Evolutionary conservation across 1,284 basidiomycete species (phyloP), one percentile per base, ranked within the genome.

Genomic region (Rhodotorula sp.): DNA sequence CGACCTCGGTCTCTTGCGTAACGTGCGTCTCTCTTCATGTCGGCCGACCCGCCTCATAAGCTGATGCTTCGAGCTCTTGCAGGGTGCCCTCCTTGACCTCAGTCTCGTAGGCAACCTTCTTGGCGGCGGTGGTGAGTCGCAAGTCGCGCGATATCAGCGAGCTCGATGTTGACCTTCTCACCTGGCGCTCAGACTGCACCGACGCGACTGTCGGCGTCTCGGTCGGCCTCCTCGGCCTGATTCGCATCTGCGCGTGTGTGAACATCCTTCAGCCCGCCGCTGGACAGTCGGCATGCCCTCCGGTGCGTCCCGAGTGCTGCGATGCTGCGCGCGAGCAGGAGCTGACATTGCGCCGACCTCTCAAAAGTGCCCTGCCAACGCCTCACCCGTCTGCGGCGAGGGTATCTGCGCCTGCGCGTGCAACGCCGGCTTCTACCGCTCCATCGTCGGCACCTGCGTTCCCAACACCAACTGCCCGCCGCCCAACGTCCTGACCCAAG

Each of bases 361-460:
- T 7, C 1, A 23, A 17, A 55, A 71, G 66, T 68, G 72, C 63
- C 61, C 68, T 12, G 56, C 54, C 41, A 62, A 68, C 57, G 58
- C 72, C 4, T 21, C 19, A 1, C 58, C 72, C 13, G 48, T 71
- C 13, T 74, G 72, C 50, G 65, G 65, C 27, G 54, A 41, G 8
- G 72, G 66, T 0, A 55, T 13, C 7, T 74, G 72, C 64, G 66
- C 64, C 1, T 74, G 68, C 57, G 21, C 42, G 14, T 74, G 72
- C 66, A 48, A 63, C 42, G n/a, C 54, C 4, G 72, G 72, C 0
- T 66, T 42, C 56, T 67, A 59, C 34, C 53, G 68, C 27, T 48
- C 62, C 4, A 27, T 25, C 21, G 17, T 56, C 3, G 68, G 63
- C 53, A 52, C 56, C 4, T 71, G 68, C 68, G 45, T 67, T 1